Evolutionary conservation across 2,329 filamentous ascomycete species (phyloP).

Genomic region (Neodidymelliopsis sp.): DNA sequence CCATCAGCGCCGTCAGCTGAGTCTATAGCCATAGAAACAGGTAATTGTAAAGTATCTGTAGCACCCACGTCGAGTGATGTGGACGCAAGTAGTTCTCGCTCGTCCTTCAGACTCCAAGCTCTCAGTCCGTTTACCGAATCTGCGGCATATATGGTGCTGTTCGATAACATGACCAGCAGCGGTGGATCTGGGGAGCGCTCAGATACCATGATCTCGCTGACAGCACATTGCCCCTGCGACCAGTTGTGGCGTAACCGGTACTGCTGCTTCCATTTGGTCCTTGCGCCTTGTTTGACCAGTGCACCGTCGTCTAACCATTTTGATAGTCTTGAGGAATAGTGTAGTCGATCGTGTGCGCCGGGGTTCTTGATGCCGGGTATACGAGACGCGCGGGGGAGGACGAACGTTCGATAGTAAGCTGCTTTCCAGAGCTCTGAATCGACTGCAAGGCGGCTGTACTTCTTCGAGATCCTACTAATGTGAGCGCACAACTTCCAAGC

Average conservation of each 20-base stretch:
- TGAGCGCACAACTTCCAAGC: conserved; percentile 6
- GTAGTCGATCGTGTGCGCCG: conserved; percentile 47
- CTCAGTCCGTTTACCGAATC: conserved; percentile 74
- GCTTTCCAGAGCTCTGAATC: conserved; percentile 93
- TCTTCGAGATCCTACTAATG: conserved; percentile 69
- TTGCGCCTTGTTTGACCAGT: conserved; percentile 58
- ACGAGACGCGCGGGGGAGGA: conserved; percentile 78
- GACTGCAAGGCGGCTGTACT: conserved; percentile 73
- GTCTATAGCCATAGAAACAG: conserved; percentile 72
- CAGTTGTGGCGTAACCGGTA: conserved; percentile 93
- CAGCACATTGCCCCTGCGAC: conserved; percentile 80
- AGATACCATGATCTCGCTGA: conserved; percentile 76
- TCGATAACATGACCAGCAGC: conserved; percentile 77
- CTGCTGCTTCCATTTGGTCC: conserved; percentile 83
- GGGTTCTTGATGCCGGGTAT: conserved; percentile 70
- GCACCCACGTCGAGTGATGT: conserved; percentile 32
- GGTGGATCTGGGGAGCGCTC: conserved; percentile 62
- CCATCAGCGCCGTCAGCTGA: conserved; percentile 37
- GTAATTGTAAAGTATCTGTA: conserved; percentile 43
- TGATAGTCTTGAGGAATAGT: conserved; percentile 63
- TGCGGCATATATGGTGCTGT: conserved; percentile 79
- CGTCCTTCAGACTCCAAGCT: conserved; percentile 74
- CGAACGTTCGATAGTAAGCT: conserved; percentile 86
- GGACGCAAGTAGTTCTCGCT: conserved; percentile 66
- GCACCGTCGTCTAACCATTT: conserved; percentile 69